phyloP scores from a whole-genome alignment of 176 grass and related monocot species.

The Rhynchospora breviuscula region DNA sequence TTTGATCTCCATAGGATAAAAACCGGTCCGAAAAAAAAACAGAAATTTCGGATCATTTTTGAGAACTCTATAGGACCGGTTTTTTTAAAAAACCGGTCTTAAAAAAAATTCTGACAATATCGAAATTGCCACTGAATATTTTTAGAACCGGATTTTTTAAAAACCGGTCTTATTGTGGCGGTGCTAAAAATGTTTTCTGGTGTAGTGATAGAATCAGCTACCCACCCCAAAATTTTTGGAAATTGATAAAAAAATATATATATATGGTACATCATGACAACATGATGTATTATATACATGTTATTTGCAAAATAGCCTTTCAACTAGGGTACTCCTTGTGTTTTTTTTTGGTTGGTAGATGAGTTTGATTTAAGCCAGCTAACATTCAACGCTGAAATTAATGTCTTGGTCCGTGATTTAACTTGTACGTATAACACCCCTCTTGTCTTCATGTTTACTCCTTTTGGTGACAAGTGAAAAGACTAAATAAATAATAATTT shows the following conservation, averaged over 20 bases:
- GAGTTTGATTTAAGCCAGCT: constrained; percentile 5
- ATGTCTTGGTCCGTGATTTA: constrained; percentile 8
- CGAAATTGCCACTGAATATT: no score
- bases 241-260: background rate
- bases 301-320: background rate
- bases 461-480: background rate
- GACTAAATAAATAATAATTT: background rate
- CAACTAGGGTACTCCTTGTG: background rate
- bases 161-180: no score
- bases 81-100: no score
- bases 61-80: no score
- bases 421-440: background rate
- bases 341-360: background rate
- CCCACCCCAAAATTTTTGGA: background rate
- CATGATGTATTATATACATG: background rate
- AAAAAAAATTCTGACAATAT: no score
- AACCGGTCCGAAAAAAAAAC: no score
- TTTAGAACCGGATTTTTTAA: no score
- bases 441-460: background rate
- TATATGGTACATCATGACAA: background rate
- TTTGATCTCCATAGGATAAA: no score
- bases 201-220: background rate
- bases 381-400: constrained; percentile 14
- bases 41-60: no score
- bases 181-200: no score